Conservation (phyloP, 208 protist genomes). For the Wallacemonas sp. region DNA sequence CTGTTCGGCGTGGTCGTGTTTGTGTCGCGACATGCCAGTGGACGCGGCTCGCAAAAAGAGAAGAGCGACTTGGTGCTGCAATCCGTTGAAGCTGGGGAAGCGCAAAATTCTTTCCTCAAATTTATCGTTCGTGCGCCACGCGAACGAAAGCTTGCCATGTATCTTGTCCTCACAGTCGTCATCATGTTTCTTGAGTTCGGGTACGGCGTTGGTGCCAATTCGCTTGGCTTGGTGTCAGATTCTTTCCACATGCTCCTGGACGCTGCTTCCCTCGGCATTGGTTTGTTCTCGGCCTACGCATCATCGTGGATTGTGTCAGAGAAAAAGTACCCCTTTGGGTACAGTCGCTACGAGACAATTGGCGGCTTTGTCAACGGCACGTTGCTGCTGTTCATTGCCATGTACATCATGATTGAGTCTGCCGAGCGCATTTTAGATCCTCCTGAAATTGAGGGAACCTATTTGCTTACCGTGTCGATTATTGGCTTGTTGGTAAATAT, state of each 20-base stretch:
- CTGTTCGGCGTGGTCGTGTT: neutral
- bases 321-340: constrained; percentile 84
- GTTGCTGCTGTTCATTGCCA: constrained; percentile 76
- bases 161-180: constrained; percentile 65
- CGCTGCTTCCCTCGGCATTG: constrained; percentile 93
- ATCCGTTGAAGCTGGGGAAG: neutral
- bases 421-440: constrained; percentile 78
- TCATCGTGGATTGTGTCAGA: constrained; percentile 88
- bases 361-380: constrained; percentile 89
- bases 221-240: constrained; percentile 95
- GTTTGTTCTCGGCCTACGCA: constrained; percentile 91
- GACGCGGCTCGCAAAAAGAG: too few species aligned
- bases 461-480: constrained; percentile 79
- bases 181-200: constrained; percentile 87
- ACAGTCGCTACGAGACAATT: constrained; percentile 80
- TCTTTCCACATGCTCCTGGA: constrained; percentile 98
- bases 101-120: neutral
- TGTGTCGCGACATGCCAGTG: too few species aligned
- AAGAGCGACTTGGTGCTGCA: too few species aligned
- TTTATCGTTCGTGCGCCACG: constrained; percentile 14
- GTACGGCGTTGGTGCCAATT: constrained; percentile 79
- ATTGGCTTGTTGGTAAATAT: constrained; percentile 86
- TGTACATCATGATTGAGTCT: constrained; percentile 82
- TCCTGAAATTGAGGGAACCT: constrained; percentile 71
- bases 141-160: constrained; percentile 63